Evolutionary conservation across 768 basidiomycete genomes (phyloP).

Genomic region (Glaciozyma martinii): DNA sequence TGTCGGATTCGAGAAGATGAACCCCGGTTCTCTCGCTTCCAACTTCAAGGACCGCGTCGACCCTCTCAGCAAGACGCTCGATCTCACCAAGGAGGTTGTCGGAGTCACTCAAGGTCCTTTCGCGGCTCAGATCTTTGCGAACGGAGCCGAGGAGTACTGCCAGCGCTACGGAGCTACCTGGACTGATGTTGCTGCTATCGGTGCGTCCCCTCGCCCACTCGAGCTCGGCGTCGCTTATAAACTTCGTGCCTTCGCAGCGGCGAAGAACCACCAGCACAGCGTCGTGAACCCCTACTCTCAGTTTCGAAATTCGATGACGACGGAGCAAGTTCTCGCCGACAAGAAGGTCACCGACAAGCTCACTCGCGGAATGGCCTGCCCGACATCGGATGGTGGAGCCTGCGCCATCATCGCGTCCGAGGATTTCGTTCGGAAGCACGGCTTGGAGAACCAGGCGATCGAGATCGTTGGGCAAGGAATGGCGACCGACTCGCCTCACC

Average conservation of each 20-base stretch:
- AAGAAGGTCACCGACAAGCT: conserved; percentile 21
- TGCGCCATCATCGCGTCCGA: conserved; percentile 68
- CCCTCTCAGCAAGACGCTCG: conserved; percentile 28
- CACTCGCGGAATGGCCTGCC: conserved; percentile 62
- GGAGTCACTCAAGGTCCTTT: conserved; percentile 18
- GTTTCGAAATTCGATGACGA: conserved; percentile 70
- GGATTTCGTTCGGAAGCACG: conserved; percentile 60
- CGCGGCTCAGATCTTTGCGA: conserved; percentile 65
- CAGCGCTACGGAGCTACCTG: conserved; percentile 60
- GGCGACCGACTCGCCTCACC: conserved; percentile 55
- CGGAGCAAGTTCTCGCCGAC: conserved; percentile 38
- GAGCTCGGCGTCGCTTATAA: too few relatives aligned
- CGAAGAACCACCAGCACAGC: conserved; percentile 77
- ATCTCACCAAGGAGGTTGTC: conserved; percentile 19
- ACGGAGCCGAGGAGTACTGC: conserved; percentile 66
- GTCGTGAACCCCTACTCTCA: conserved; percentile 77
- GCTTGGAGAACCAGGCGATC: conserved; percentile 75
- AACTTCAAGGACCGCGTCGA: conserved; percentile 26
- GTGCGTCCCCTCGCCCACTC: too few relatives aligned
- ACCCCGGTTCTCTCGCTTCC: conserved; percentile 28
- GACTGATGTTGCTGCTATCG: conserved; percentile 62
- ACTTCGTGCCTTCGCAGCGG: conserved; percentile 27
- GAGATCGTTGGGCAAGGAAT: conserved; percentile 63
- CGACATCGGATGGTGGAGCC: conserved; percentile 54
- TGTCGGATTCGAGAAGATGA: conserved; percentile 67